These are phyloP conservation scores for Clavispora santaluciae DNA, from an alignment of 805 yeast genomes.

Conservation along the genomic window DNA sequence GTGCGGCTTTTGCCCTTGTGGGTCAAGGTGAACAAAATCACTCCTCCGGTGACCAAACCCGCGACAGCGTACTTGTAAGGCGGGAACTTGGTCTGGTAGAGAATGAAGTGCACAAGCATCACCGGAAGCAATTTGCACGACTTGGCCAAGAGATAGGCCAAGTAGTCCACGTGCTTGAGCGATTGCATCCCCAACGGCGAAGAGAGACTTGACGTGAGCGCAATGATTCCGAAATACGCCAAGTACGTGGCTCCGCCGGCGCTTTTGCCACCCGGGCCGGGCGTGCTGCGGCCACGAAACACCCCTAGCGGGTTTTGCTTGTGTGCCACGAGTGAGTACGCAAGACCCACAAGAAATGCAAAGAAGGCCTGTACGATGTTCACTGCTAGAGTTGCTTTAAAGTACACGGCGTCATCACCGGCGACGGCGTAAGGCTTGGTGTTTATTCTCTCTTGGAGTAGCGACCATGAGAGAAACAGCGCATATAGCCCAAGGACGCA, in stretches of 20 bases:
- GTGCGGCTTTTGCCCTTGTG: conserved; percentile 26
- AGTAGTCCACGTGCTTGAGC: conserved; percentile 75
- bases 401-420: conserved; percentile 35
- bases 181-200: conserved; percentile 81
- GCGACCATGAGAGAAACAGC: conserved; percentile 88
- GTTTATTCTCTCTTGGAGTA: conserved; percentile 83
- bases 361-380: conserved; percentile 69
- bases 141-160: conserved; percentile 81
- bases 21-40: conserved; percentile 65
- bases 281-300: background rate
- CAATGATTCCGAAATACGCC: conserved; percentile 45
- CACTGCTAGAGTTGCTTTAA: conserved; percentile 75
- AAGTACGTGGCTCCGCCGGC: conserved; percentile 13
- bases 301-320: conserved; percentile 12
- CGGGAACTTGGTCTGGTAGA: conserved; percentile 72
- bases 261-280: background rate
- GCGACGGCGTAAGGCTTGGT: conserved; percentile 66
- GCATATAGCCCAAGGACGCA: conserved; percentile 68
- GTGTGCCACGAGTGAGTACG: conserved; percentile 44
- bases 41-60: conserved; percentile 74
- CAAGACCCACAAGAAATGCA: conserved; percentile 64
- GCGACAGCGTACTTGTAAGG: conserved; percentile 76
- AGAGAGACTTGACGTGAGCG: conserved; percentile 73
- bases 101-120: conserved; percentile 70
- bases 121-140: conserved; percentile 94